These are phyloP conservation scores for Butyriboletus appendiculatus DNA, from an alignment of 1,284 basidiomycete species.

Conservation along the genomic window DNA sequence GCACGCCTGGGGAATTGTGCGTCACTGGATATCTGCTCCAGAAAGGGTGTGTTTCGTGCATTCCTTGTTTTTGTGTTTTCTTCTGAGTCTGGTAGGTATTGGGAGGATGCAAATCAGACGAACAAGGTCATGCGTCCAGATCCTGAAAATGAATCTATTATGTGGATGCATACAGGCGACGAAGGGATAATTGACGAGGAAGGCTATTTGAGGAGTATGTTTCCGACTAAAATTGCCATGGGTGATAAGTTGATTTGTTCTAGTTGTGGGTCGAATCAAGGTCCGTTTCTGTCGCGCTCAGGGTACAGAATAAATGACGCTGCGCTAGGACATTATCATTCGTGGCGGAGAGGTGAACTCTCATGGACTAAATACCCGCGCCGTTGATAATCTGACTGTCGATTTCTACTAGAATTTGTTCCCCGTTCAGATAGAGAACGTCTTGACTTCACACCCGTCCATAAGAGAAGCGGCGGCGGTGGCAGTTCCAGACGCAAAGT, in stretches of 20 bases:
- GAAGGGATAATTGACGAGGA: constrained; percentile 82
- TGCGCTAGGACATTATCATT: constrained; percentile 76
- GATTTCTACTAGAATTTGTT: constrained; percentile 63
- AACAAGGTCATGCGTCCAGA: constrained; percentile 58
- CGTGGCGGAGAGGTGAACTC: constrained; percentile 74
- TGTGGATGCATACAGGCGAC: constrained; percentile 89
- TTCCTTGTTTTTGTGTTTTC: background rate
- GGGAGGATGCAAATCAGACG: constrained; percentile 75
- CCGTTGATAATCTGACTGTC: background rate
- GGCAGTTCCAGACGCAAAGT: constrained; percentile 69
- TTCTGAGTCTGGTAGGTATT: constrained; percentile 55
- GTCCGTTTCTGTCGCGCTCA: constrained; percentile 32
- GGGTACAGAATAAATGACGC: constrained; percentile 2
- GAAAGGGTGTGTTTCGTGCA: constrained; percentile 56
- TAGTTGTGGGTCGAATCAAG: constrained; percentile 80
- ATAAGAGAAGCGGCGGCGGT: constrained; percentile 77
- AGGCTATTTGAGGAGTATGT: constrained; percentile 73
- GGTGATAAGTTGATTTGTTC: constrained; percentile 7
- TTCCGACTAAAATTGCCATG: background rate
- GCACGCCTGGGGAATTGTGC: constrained; percentile 72
- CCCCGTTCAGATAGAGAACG: constrained; percentile 85
- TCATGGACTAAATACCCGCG: background rate
- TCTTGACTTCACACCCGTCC: constrained; percentile 57
- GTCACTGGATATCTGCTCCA: constrained; percentile 78
- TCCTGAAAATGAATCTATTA: constrained; percentile 49